A percentile compares a stretch with the other conserved stretches of the same genome.
Conservation (phyloP, 2,329 filamentous ascomycete species). For the Alternaria sp. region DNA sequence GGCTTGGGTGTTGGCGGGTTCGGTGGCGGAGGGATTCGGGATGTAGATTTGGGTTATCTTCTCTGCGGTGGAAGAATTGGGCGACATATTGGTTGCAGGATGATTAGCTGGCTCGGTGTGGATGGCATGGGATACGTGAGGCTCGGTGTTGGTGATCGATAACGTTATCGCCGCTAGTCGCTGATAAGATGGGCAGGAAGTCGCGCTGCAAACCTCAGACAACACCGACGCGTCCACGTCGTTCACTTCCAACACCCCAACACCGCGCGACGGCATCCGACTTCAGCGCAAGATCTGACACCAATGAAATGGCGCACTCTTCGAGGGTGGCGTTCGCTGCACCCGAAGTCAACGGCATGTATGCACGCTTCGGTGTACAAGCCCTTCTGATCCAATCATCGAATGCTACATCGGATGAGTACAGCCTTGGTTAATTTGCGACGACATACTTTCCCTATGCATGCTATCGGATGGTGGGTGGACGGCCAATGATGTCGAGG, state of each 20-base stretch:
- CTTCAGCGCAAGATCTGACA: background rate
- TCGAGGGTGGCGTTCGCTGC: background rate
- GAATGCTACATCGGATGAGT: background rate
- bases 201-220: background rate
- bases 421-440: background rate
- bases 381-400: background rate
- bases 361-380: background rate
- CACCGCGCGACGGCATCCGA: background rate
- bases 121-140: background rate
- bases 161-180: background rate
- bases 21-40: constrained; percentile 1
- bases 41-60: background rate
- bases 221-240: background rate
- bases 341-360: background rate
- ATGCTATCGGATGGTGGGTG: background rate
- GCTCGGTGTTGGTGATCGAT: background rate
- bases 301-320: background rate
- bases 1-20: constrained; percentile 16
- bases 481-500: background rate
- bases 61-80: background rate
- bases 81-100: background rate
- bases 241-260: background rate
- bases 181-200: background rate
- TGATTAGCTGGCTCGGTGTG: background rate
- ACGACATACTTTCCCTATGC: background rate